Percentiles rank a stretch among this genome's conserved stretches.
Conservation (phyloP, 106 monocot genomes). For the Vanilla planifolia region DNA sequence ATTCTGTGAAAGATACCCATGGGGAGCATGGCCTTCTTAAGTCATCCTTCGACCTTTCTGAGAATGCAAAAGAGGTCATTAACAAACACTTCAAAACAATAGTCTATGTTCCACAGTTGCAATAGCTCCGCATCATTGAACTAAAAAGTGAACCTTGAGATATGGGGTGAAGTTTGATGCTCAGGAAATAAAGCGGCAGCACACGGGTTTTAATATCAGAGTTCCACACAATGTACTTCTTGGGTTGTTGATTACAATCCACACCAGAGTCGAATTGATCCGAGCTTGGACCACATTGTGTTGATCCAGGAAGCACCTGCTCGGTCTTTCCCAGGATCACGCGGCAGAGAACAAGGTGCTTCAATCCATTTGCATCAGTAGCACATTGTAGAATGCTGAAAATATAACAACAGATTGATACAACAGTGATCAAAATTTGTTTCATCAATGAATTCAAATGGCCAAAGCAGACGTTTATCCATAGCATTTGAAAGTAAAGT, state of each 20-base stretch:
- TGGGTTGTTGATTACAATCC: conserved; percentile 28
- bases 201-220: conserved; percentile 37
- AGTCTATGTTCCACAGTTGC: neutral
- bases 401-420: neutral
- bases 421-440: too few relatives aligned
- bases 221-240: conserved; percentile 48
- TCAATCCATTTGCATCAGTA: conserved; percentile 28
- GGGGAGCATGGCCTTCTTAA: conserved; percentile 31
- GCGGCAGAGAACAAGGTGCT: conserved; percentile 41
- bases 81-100: conserved; percentile 9
- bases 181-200: conserved; percentile 34
- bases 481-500: too few relatives aligned
- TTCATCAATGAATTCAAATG: too few relatives aligned
- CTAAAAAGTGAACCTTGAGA: conserved; percentile 17
- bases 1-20: conserved; percentile 33
- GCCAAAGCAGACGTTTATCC: too few relatives aligned
- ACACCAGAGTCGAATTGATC: conserved; percentile 52
- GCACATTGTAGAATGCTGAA: conserved; percentile 39
- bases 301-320: conserved; percentile 32
- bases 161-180: conserved; percentile 18
- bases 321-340: conserved; percentile 57
- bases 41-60: conserved; percentile 19
- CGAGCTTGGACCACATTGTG: conserved; percentile 26
- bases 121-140: neutral
- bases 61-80: conserved; percentile 7